Base-by-base conservation (phyloP, 2,329 filamentous ascomycete genomes). In the Parafenestella ontariensis region DNA sequence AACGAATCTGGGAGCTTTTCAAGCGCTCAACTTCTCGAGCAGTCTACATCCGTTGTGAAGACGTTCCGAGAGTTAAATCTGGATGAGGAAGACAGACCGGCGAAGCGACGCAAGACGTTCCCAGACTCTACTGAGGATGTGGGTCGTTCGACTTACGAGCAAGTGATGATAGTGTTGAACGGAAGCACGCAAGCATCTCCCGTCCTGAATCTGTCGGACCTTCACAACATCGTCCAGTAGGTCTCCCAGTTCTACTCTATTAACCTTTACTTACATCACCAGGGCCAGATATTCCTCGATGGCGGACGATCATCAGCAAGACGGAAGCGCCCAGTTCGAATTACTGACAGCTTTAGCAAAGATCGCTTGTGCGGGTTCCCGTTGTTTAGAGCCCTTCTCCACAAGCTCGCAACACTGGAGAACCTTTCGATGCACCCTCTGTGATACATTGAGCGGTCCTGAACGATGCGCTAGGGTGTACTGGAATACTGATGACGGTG, bases 311-410 rank as follows among this genome's bases (percentile, higher is more conserved):
- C 41, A 34, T 34, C 31, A 62, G 36, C 47, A 60, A 17, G 63
- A 58, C 8, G 65, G 70, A 33, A 37, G 46, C 15, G 40, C 61
- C 37, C 67, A 68, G 15, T 58, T 57, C 34, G 62, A 70, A n/a
- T 10, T 74, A 2, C 49, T 76, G 2, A 54, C 47, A 10, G 70
- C 65, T n/a, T 61, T 75, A 11, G 56, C 63, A 4, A 73, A 62
- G 43, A 59, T 76, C 31, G 70, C 71, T n/a, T 76, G 73, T 46
- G 70, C 71, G n/a, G 70, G 66, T 2, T 63, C 71, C 18, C 54
- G 52, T 3, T 70, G 61, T 48, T 46, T 75, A 17, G 39, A 64
- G 18, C 5, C 31, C 15, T 31, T 45, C 3, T 37, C 39, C 1
- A 33, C 17, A 5, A 44, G 34, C n/a, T 45, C 56, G 7, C 28